Evolutionary conservation across 305 asterid species (phyloP).

Genomic region (Solanum hybrid): DNA sequence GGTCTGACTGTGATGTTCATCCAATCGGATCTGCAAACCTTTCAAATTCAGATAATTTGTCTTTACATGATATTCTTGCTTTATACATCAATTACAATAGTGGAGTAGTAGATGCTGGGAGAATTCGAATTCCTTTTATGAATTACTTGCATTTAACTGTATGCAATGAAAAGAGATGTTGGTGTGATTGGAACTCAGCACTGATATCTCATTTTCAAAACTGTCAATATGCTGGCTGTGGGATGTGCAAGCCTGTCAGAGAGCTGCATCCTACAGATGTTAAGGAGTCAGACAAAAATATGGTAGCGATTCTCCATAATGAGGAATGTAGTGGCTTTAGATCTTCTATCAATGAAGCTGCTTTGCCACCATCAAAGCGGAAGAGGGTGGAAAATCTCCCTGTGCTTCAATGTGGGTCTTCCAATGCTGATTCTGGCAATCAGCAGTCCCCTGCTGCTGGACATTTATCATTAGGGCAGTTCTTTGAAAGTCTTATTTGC

Average conservation of each 20-base stretch:
- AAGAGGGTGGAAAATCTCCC: constrained; percentile 19
- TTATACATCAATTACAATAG: constrained; percentile 20
- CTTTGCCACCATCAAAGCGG: constrained; percentile 32
- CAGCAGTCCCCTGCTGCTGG: constrained; percentile 8
- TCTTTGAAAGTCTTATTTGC: constrained; percentile 15
- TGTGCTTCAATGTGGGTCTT: constrained; percentile 20
- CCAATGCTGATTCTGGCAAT: constrained; percentile 13
- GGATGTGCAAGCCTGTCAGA: constrained; percentile 29
- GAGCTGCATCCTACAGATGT: constrained; percentile 16
- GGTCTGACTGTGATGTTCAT: not conserved
- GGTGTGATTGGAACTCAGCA: constrained; percentile 16
- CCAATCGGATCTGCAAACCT: constrained; percentile 12
- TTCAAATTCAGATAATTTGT: constrained; percentile 5
- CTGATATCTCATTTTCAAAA: constrained; percentile 36
- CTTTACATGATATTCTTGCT: constrained; percentile 17
- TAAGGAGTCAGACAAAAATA: constrained; percentile 13
- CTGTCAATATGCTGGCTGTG: constrained; percentile 24
- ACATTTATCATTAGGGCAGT: constrained; percentile 1
- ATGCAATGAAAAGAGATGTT: constrained; percentile 27
- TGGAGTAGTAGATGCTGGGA: constrained; percentile 12
- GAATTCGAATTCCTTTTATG: constrained; percentile 22
- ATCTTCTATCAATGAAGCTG: constrained; percentile 17
- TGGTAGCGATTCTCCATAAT: constrained; percentile 10
- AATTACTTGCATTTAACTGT: constrained; percentile 26
- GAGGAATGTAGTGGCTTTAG: constrained; percentile 14